Evolutionary conservation across 2,329 filamentous ascomycete species (phyloP).

Genomic region (Fusarium napiforme): DNA sequence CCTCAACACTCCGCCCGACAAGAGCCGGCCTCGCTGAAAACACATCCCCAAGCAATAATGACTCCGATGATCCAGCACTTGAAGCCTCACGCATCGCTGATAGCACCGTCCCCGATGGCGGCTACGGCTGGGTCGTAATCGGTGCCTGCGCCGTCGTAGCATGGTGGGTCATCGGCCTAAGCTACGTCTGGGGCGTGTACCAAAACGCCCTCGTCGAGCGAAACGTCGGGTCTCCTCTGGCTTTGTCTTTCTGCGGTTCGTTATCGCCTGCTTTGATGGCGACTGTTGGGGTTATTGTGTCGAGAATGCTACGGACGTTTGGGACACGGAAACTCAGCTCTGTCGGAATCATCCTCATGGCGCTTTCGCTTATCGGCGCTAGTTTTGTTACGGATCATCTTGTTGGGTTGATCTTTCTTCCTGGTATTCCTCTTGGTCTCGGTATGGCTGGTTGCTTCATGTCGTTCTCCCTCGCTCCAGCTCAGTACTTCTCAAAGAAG

Average conservation of each 20-base stretch:
- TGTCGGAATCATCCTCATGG: conserved; percentile 2
- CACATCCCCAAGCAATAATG: accelerated
- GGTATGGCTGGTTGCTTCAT: conserved; percentile 47
- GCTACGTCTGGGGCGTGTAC: conserved; percentile 69
- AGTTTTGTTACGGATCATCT: conserved; percentile 39
- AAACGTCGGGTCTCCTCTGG: conserved; percentile 58
- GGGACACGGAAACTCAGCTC: conserved; percentile 28
- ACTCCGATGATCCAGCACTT: conserved; percentile 27
- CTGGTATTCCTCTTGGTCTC: conserved; percentile 40
- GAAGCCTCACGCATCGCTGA: conserved; percentile 39
- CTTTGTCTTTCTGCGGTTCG: conserved; percentile 68
- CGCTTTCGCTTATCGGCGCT: conserved; percentile 16
- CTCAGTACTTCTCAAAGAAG: conserved; percentile 65
- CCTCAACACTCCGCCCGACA: conserved; percentile 17
- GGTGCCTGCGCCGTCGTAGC: conserved; percentile 38
- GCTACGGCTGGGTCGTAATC: conserved; percentile 45
- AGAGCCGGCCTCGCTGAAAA: conserved; percentile 11
- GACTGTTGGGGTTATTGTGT: conserved; percentile 16
- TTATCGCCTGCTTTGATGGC: conserved; percentile 46
- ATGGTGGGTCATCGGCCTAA: conserved; percentile 66
- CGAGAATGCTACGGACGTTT: conserved; percentile 21
- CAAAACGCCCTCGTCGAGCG: conserved; percentile 65
- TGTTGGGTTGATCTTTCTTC: conserved; percentile 45
- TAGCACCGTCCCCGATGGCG: conserved; percentile 43
- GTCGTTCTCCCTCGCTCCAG: conserved; percentile 39